Evolutionary conservation across 495 filamentous ascomycete species (phyloP).

Genomic region (Chaetomium cochliodes): DNA sequence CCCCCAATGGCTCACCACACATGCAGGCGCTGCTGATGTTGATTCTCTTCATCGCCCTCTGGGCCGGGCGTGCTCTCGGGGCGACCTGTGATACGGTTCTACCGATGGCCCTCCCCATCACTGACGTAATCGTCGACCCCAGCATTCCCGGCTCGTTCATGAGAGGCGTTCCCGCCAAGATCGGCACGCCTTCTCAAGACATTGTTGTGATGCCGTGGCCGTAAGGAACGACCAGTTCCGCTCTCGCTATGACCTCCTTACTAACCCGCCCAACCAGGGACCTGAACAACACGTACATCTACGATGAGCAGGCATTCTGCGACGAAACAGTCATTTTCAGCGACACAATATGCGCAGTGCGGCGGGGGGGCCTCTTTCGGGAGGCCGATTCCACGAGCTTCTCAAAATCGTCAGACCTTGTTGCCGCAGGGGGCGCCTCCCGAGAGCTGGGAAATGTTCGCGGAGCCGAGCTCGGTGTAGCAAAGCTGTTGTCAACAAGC

Average conservation of each 20-base stretch:
- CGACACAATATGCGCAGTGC: slow-evolving; percentile 25
- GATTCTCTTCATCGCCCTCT: neutral
- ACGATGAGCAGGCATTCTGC: slow-evolving; percentile 28
- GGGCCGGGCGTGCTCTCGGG: neutral
- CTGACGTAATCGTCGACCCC: slow-evolving; percentile 22
- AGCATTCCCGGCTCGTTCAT: slow-evolving; percentile 25
- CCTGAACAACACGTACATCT: slow-evolving; percentile 32
- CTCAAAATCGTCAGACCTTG: slow-evolving; percentile 19
- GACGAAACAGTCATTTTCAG: slow-evolving; percentile 16
- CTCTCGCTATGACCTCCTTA: too few species aligned
- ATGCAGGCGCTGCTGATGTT: too few species aligned
- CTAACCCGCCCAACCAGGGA: slow-evolving; percentile 2
- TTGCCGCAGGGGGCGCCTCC: slow-evolving; percentile 25
- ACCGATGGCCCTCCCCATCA: slow-evolving; percentile 27
- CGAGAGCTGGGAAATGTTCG: slow-evolving; percentile 15
- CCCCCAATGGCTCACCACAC: too few species aligned
- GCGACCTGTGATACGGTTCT: neutral
- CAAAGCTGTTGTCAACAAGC: slow-evolving; percentile 23
- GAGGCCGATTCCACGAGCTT: slow-evolving; percentile 26
- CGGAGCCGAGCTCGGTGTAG: slow-evolving; percentile 22
- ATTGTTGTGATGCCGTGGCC: slow-evolving; percentile 30
- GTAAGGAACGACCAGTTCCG: neutral
- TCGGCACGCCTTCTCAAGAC: slow-evolving; percentile 28
- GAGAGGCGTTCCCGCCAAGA: slow-evolving; percentile 24
- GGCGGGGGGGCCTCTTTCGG: slow-evolving; percentile 20